phyloP scores from a whole-genome alignment of 2,329 filamentous ascomycete species.

The Stemphylium beticola region DNA sequence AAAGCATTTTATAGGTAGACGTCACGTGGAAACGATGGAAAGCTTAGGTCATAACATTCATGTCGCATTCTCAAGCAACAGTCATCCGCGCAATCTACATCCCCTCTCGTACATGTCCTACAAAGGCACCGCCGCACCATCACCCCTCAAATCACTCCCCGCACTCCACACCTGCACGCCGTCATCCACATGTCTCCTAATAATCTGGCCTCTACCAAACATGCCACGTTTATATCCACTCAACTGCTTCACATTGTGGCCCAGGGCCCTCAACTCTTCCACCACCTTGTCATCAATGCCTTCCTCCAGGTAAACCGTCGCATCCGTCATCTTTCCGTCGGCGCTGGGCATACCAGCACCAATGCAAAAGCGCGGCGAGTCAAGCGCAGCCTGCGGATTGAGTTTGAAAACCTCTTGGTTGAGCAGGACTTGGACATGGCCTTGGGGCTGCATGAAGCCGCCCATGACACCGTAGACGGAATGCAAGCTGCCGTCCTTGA shows the following conservation, averaged over 20 bases:
- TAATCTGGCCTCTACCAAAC: conserved; percentile 89
- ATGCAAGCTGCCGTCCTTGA: conserved; percentile 74
- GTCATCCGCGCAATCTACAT: neutral
- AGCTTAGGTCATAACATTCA: neutral
- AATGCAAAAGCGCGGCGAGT: conserved; percentile 90
- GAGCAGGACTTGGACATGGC: conserved; percentile 89
- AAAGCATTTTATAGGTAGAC: too few species aligned
- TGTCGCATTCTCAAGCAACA: neutral
- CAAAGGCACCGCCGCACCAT: conserved; percentile 71
- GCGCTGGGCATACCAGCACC: conserved; percentile 72
- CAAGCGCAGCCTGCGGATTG: conserved; percentile 85
- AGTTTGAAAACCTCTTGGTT: conserved; percentile 85
- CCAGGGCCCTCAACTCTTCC: conserved; percentile 69
- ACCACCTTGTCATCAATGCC: conserved; percentile 74
- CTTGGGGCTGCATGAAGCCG: conserved; percentile 97
- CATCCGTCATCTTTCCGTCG: conserved; percentile 62
- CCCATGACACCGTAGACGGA: conserved; percentile 96
- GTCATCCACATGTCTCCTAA: conserved; percentile 79
- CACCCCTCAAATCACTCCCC: conserved; percentile 85
- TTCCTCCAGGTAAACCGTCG: conserved; percentile 79
- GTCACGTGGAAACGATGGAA: too few species aligned
- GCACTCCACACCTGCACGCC: conserved; percentile 79
- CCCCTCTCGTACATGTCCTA: neutral
- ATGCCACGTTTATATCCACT: conserved; percentile 68
- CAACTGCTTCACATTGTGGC: conserved; percentile 75